A percentile compares a stretch with the other conserved stretches of the same genome.
phyloP scores from a whole-genome alignment of 2,329 filamentous ascomycete genomes.

The Fusarium lateritium region DNA sequence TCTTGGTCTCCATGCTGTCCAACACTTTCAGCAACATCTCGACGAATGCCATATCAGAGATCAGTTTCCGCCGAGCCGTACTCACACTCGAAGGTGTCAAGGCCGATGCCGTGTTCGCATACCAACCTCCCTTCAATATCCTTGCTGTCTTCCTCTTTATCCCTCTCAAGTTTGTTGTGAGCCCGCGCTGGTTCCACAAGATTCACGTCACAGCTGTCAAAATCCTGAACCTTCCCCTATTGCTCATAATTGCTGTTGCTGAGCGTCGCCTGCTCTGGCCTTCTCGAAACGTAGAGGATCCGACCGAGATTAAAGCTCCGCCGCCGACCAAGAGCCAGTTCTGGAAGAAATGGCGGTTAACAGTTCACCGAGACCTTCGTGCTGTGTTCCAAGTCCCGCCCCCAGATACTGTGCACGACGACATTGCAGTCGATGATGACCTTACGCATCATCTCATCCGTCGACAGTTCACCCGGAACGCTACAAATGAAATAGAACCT shows the following conservation, averaged over 20 bases:
- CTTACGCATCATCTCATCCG: constrained; percentile 71
- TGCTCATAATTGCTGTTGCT: constrained; percentile 78
- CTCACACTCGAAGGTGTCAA: constrained; percentile 90
- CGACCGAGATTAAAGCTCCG: constrained; percentile 39
- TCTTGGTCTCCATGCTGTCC: constrained; percentile 87
- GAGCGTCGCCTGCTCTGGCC: constrained; percentile 80
- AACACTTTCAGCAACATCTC: constrained; percentile 88
- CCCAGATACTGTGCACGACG: constrained; percentile 71
- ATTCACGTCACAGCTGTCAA: constrained; percentile 85
- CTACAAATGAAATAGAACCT: constrained; percentile 53
- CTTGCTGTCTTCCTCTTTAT: constrained; percentile 81
- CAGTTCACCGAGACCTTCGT: constrained; percentile 79
- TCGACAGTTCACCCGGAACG: constrained; percentile 66
- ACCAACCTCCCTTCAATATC: constrained; percentile 87
- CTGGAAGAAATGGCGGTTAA: constrained; percentile 78
- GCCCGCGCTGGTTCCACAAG: constrained; percentile 91
- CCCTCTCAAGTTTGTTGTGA: constrained; percentile 82
- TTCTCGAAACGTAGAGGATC: constrained; percentile 37
- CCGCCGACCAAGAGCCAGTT: constrained; percentile 62
- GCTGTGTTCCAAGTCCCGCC: constrained; percentile 81
- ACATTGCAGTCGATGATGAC: constrained; percentile 72
- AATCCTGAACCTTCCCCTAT: constrained; percentile 80
- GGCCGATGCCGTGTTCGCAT: constrained; percentile 85
- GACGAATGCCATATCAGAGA: constrained; percentile 83
- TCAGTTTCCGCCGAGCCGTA: constrained; percentile 85